Conservation (phyloP, 345 rosid species). For the Pelargonium nanum region DNA sequence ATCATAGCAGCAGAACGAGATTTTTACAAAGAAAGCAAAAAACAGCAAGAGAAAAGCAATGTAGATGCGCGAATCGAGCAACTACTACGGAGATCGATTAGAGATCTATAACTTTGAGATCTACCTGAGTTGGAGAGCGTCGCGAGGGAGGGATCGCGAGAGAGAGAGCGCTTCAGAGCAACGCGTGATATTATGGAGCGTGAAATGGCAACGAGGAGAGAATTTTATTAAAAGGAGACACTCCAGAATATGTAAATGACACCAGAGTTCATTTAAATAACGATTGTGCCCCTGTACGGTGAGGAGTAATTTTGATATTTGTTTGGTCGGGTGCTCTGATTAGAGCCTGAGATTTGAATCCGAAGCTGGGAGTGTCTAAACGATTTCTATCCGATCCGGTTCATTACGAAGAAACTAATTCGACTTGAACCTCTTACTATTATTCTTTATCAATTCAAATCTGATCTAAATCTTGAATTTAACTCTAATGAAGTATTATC, state of each 20-base stretch:
- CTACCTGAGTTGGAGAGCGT: constrained; percentile 1
- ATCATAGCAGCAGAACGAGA: no score
- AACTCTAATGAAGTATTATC: no score
- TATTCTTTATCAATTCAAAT: no score
- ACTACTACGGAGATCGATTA: not conserved
- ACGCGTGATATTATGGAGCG: constrained; percentile 16
- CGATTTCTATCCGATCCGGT: no score
- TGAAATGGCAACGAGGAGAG: not conserved
- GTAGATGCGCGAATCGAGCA: not conserved
- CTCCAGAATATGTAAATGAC: not conserved
- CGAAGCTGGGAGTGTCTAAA: no score
- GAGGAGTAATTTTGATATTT: not conserved
- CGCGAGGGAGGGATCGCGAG: constrained; percentile 7
- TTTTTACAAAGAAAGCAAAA: no score
- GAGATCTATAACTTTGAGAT: not conserved
- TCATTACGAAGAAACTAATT: no score
- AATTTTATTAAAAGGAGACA: constrained; percentile 3
- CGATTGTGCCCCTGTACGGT: constrained; percentile 16
- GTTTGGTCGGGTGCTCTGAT: no score
- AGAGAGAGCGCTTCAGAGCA: constrained; percentile 16
- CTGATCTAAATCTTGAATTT: no score
- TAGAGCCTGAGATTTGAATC: no score
- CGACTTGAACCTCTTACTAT: no score
- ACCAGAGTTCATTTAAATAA: constrained; percentile 10
- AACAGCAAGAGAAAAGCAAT: not conserved